Percentiles rank a stretch among this genome's conserved stretches.
Conservation (phyloP, 306 rosid species). For the Mimosa bimucronata region DNA sequence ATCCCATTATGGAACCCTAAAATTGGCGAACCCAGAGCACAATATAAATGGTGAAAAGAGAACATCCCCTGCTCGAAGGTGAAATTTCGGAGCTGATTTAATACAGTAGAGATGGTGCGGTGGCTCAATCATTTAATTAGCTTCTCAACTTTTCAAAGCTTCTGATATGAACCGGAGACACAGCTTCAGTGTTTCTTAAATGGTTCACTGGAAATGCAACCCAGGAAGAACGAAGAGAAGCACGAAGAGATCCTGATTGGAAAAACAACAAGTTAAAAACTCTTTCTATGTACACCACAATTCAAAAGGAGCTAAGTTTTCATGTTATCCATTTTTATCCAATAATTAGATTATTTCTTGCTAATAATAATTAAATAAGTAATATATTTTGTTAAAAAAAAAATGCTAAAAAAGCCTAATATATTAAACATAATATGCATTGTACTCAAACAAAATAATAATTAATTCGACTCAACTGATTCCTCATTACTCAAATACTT, state of each 20-base stretch:
- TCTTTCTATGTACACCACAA: neutral
- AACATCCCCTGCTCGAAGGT: neutral
- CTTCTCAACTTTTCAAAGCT: neutral
- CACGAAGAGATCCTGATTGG: neutral
- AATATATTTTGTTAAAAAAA: too few species aligned
- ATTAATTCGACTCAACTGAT: too few species aligned
- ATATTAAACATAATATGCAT: slow-evolving; percentile 36
- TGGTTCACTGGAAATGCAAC: neutral
- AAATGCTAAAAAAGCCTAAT: too few species aligned
- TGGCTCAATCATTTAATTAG: too few species aligned
- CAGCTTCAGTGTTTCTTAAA: neutral
- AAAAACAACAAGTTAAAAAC: neutral
- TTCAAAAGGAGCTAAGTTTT: neutral
- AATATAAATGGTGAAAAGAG: slow-evolving; percentile 1
- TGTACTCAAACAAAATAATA: too few species aligned
- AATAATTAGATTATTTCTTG: neutral
- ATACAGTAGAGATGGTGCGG: neutral
- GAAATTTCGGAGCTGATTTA: neutral
- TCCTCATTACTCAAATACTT: too few species aligned
- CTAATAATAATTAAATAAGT: too few species aligned
- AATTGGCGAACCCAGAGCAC: neutral
- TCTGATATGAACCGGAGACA: neutral
- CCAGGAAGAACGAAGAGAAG: neutral
- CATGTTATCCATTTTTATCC: neutral
- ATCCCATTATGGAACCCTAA: neutral